These are phyloP conservation scores for Cylindrotheca closterium DNA, from an alignment of 108 stramenopile species.

Conservation along the genomic window DNA sequence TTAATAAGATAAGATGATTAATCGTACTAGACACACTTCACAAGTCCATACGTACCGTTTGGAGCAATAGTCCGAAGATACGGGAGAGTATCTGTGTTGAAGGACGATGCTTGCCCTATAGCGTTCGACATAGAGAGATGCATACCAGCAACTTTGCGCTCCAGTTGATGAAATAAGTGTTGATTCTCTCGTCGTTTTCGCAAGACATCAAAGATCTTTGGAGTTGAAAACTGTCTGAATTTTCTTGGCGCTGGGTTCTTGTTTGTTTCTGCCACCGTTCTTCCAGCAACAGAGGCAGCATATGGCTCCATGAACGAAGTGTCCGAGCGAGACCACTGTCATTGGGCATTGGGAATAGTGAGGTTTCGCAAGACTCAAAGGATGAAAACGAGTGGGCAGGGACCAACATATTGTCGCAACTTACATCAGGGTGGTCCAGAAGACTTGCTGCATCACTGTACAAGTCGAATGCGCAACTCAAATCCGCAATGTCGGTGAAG, in stretches of 20 bases:
- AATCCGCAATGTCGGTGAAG: constrained; percentile 75
- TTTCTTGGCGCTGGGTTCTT: constrained; percentile 60
- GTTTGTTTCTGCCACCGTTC: constrained; percentile 69
- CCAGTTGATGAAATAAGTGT: constrained; percentile 45
- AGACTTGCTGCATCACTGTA: constrained; percentile 68
- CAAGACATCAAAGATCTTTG: constrained; percentile 66
- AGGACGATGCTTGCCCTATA: constrained; percentile 42
- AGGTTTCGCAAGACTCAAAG: neutral
- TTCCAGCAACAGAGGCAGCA: constrained; percentile 55
- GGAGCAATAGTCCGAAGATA: constrained; percentile 54
- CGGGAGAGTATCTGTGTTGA: constrained; percentile 65
- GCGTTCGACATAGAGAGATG: constrained; percentile 27
- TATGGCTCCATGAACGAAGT: constrained; percentile 52
- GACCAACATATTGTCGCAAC: neutral
- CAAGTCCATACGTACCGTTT: constrained; percentile 26
- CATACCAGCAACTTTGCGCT: constrained; percentile 31
- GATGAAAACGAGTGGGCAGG: neutral
- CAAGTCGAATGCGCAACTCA: constrained; percentile 49
- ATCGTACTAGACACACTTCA: constrained; percentile 2
- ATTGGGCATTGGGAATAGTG: neutral
- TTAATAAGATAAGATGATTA: neutral
- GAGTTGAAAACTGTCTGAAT: constrained; percentile 77
- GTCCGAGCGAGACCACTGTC: constrained; percentile 5
- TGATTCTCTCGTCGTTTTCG: constrained; percentile 66
- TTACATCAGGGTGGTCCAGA: constrained; percentile 34